Percentiles rank a stretch among this genome's conserved stretches.
Conservation (phyloP, 352 stramenopile genomes). For the Globisporangium acanthophoron region DNA sequence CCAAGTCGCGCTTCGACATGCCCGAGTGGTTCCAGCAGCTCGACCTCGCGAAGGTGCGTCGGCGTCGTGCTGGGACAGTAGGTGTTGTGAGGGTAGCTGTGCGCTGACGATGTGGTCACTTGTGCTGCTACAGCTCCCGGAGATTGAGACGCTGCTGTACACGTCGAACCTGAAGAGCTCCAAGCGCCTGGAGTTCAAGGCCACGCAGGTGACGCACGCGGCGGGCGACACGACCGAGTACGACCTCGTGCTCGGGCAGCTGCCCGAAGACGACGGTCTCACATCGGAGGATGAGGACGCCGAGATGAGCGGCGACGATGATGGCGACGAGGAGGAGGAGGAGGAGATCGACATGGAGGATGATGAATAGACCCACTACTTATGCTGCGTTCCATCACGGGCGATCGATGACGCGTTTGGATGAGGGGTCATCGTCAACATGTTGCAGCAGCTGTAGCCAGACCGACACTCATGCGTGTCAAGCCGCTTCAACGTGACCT, state of each 20-base stretch:
- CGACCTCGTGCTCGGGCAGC: constrained; percentile 73
- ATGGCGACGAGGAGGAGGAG: constrained; percentile 38
- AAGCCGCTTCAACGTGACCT: neutral
- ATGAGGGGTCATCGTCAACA: neutral
- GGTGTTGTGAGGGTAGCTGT: neutral
- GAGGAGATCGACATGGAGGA: constrained; percentile 24
- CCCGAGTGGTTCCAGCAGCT: constrained; percentile 60
- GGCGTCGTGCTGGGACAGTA: neutral
- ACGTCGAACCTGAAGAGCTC: constrained; percentile 48
- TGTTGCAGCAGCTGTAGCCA: too few relatives aligned
- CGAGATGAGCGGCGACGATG: constrained; percentile 32
- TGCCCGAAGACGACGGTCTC: constrained; percentile 72
- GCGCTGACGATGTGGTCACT: neutral
- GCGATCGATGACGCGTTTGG: neutral
- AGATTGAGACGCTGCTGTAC: constrained; percentile 52
- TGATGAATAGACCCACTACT: constrained; percentile 21
- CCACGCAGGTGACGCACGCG: constrained; percentile 34
- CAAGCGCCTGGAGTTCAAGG: constrained; percentile 59
- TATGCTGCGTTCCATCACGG: neutral
- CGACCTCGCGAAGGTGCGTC: constrained; percentile 44
- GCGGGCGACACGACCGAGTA: constrained; percentile 77
- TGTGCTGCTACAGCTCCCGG: constrained; percentile 23
- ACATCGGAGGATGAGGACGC: constrained; percentile 55
- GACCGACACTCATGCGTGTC: constrained; percentile 1
- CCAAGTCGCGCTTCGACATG: constrained; percentile 80